Evolutionary conservation across 495 filamentous ascomycete species (phyloP).

Genomic region (Tuber microsphaerosporum): DNA sequence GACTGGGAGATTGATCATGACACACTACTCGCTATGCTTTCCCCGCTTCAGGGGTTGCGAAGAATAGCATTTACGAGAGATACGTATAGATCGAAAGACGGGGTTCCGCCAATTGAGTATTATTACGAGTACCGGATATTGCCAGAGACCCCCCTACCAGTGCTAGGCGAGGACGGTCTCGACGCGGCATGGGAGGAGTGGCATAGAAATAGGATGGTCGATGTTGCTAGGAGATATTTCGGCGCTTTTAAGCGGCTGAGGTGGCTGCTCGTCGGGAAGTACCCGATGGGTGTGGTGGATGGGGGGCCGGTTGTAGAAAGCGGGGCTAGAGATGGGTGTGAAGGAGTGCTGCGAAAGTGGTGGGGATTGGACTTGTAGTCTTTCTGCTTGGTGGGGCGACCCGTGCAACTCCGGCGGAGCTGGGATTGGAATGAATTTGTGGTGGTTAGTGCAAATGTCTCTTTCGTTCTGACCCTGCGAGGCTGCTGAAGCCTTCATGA

Average conservation of each 20-base stretch:
- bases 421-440: background rate
- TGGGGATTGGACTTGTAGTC: background rate
- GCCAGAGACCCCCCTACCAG: background rate
- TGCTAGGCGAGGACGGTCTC: background rate
- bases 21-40: slow-evolving; percentile 3
- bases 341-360: background rate
- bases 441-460: background rate
- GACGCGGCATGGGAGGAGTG: slow-evolving; percentile 6
- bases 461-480: background rate
- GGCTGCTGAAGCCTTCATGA: background rate
- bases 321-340: background rate
- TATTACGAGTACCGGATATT: slow-evolving; percentile 6
- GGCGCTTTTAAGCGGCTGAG: background rate
- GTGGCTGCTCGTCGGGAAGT: background rate
- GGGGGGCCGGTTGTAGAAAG: background rate
- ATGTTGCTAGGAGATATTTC: background rate
- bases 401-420: background rate
- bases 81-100: background rate
- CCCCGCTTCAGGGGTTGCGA: background rate
- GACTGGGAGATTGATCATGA: slow-evolving; percentile 11
- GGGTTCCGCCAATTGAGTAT: background rate
- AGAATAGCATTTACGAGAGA: slow-evolving; percentile 12
- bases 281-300: background rate
- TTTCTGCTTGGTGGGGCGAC: background rate
- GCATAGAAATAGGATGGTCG: slow-evolving; percentile 8